These are phyloP conservation scores for Sphagnurus paluster DNA, from an alignment of 1,284 basidiomycete genomes.

Conservation along the genomic window DNA sequence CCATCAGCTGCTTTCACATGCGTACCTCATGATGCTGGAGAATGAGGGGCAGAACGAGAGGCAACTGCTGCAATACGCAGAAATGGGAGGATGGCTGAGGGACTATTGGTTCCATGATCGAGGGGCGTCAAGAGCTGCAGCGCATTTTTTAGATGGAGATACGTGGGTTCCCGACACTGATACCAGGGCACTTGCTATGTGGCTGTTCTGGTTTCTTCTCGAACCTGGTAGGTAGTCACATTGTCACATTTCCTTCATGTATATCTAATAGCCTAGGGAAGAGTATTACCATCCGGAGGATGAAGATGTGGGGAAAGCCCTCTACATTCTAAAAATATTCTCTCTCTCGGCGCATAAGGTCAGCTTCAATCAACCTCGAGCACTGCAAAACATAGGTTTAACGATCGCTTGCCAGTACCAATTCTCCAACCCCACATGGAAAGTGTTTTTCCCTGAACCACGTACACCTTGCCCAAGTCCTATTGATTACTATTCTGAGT, in stretches of 20 bases:
- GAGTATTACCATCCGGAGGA: conserved; percentile 48
- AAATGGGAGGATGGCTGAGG: conserved; percentile 48
- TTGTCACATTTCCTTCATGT: background rate
- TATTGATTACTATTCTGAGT: conserved; percentile 44
- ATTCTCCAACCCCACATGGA: conserved; percentile 55
- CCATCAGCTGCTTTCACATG: conserved; percentile 57
- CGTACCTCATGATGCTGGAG: conserved; percentile 78
- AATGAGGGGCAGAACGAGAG: conserved; percentile 76
- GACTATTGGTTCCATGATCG: conserved; percentile 52
- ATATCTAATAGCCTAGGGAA: conserved; percentile 26
- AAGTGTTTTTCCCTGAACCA: conserved; percentile 48
- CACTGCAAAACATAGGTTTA: background rate
- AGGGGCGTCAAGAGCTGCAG: conserved; percentile 45
- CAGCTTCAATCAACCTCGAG: conserved; percentile 18
- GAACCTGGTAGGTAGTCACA: conserved; percentile 49
- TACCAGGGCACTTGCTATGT: conserved; percentile 61
- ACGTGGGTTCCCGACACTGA: conserved; percentile 59
- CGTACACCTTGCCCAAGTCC: conserved; percentile 19
- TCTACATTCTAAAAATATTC: conserved; percentile 55
- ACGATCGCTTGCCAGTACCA: conserved; percentile 47
- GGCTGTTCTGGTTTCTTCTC: conserved; percentile 73
- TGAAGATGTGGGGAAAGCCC: conserved; percentile 41
- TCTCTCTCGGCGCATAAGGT: conserved; percentile 71
- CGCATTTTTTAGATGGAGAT: conserved; percentile 34
- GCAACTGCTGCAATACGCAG: conserved; percentile 62